Percentiles rank a stretch among this genome's conserved stretches.
Conservation (phyloP, 768 basidiomycete species). For the Boletus sp. region DNA sequence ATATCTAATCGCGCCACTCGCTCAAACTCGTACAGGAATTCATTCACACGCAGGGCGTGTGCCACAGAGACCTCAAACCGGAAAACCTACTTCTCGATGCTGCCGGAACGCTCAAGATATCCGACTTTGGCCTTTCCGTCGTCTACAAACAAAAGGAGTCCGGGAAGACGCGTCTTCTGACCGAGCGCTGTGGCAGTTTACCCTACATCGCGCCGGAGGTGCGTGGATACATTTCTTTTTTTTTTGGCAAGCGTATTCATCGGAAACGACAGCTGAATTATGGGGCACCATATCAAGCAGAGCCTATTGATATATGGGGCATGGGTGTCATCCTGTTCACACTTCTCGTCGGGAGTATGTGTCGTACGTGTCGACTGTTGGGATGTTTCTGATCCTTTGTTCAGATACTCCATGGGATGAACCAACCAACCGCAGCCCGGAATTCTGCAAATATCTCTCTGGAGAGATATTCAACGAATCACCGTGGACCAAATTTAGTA, state of each 20-base stretch:
- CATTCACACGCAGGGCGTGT: constrained; percentile 86
- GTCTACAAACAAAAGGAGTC: constrained; percentile 83
- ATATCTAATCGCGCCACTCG: neutral
- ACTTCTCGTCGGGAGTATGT: constrained; percentile 83
- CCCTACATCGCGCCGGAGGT: constrained; percentile 97
- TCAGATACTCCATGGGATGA: constrained; percentile 98
- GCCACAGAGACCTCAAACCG: constrained; percentile 95
- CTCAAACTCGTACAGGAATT: constrained; percentile 50
- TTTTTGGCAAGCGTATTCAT: neutral
- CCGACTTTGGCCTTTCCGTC: constrained; percentile 91
- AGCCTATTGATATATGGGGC: constrained; percentile 96
- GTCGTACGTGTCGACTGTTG: neutral
- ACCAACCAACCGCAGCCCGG: constrained; percentile 73
- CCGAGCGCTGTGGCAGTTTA: constrained; percentile 84
- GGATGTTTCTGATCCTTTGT: neutral
- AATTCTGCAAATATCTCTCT: constrained; percentile 71
- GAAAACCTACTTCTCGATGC: constrained; percentile 90
- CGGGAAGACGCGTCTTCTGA: constrained; percentile 71
- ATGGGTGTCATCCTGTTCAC: constrained; percentile 93
- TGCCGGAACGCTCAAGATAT: constrained; percentile 84
- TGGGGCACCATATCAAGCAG: constrained; percentile 73
- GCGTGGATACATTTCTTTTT: constrained; percentile 13
- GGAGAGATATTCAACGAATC: constrained; percentile 69
- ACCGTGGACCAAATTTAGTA: constrained; percentile 75
- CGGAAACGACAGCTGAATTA: constrained; percentile 52